phyloP scores from a whole-genome alignment of 495 filamentous ascomycete species.

The Penicillium ucsense region DNA sequence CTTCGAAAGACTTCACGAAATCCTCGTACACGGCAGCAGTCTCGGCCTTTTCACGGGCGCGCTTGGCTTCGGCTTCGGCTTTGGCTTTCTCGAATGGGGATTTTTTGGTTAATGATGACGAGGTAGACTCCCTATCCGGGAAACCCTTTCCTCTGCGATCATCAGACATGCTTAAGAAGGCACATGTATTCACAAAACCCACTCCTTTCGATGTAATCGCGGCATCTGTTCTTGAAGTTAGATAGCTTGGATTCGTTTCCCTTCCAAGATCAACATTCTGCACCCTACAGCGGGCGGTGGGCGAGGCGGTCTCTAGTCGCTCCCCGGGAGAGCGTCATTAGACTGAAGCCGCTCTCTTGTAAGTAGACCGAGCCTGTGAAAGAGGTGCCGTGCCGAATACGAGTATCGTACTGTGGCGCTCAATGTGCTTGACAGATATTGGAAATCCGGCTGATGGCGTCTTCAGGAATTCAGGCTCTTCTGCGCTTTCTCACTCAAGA shows the following conservation, averaged over 20 bases:
- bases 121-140: slow-evolving; percentile 75
- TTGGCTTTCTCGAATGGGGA: slow-evolving; percentile 89
- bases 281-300: background rate
- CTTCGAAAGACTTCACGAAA: slow-evolving; percentile 83
- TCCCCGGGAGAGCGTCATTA: background rate
- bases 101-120: slow-evolving; percentile 72
- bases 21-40: slow-evolving; percentile 84
- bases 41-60: slow-evolving; percentile 75
- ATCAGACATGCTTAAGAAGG: slow-evolving; percentile 27
- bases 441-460: slow-evolving; percentile 10
- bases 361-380: too few species aligned
- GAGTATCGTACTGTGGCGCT: too few species aligned
- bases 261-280: background rate
- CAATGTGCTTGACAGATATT: too few species aligned
- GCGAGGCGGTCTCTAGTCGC: background rate
- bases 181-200: slow-evolving; percentile 4
- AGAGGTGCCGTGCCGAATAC: too few species aligned
- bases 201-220: background rate
- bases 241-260: too few species aligned
- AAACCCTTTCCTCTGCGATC: slow-evolving; percentile 50
- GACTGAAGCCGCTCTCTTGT: too few species aligned
- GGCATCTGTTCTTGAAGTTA: too few species aligned
- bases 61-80: slow-evolving; percentile 88
- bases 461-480: slow-evolving; percentile 51
- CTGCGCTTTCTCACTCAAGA: slow-evolving; percentile 68